These are phyloP conservation scores for Phytophthora macrochlamydospora DNA, from an alignment of 352 stramenopile species.

Conservation along the genomic window DNA sequence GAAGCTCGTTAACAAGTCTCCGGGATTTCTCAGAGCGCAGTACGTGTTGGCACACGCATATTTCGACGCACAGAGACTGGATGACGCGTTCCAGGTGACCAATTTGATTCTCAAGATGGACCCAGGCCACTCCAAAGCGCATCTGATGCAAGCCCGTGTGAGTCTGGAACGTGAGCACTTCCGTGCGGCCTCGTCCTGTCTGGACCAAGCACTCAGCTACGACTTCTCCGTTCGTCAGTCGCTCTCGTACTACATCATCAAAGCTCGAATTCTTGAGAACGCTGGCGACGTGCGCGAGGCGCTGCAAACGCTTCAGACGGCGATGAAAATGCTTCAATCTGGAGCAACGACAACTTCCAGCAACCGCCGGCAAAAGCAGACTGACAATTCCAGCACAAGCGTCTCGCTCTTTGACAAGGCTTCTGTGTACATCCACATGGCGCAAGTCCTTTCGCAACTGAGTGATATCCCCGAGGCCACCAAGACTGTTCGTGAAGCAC, in stretches of 20 bases:
- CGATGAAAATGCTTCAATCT: constrained; percentile 69
- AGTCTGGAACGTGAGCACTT: constrained; percentile 81
- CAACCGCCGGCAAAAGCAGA: constrained; percentile 18
- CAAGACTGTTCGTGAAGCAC: constrained; percentile 65
- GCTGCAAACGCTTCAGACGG: constrained; percentile 72
- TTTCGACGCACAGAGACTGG: constrained; percentile 67
- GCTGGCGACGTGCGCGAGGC: constrained; percentile 82
- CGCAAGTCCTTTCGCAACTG: constrained; percentile 79
- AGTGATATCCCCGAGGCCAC: constrained; percentile 76
- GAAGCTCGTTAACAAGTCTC: constrained; percentile 82
- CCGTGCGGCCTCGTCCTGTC: constrained; percentile 61
- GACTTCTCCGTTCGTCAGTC: constrained; percentile 89
- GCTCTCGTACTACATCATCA: constrained; percentile 89
- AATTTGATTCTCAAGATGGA: constrained; percentile 86
- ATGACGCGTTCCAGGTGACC: constrained; percentile 82
- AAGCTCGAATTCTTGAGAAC: constrained; percentile 84
- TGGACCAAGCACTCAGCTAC: constrained; percentile 90
- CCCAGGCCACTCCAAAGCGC: constrained; percentile 63
- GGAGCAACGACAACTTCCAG: constrained; percentile 11
- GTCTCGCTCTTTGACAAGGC: constrained; percentile 84
- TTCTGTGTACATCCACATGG: constrained; percentile 88
- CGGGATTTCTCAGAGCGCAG: constrained; percentile 85
- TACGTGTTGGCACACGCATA: constrained; percentile 85
- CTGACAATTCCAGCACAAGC: constrained; percentile 8
- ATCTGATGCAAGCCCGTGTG: constrained; percentile 87